Percentiles rank a stretch among this genome's conserved stretches.
Evolutionary conservation across 352 stramenopile species (phyloP).

Genomic region (Globisporangium cederbergense): DNA sequence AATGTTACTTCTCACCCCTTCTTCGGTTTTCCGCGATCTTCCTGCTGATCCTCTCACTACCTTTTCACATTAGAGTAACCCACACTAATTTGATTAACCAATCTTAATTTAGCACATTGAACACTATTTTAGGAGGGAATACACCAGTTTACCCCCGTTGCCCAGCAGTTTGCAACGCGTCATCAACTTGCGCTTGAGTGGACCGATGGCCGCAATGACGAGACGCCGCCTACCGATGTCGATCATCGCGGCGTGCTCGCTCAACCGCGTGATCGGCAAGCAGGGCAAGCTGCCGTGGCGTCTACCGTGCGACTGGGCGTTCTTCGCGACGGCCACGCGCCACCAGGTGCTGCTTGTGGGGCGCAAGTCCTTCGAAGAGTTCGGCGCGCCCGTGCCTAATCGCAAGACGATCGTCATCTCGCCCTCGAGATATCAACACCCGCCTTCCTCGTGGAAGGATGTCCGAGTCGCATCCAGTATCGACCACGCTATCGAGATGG

Average conservation of each 20-base stretch:
- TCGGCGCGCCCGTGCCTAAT: conserved; percentile 36
- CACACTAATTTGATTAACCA: too few relatives aligned
- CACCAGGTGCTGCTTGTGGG: conserved; percentile 64
- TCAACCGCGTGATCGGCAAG: conserved; percentile 66
- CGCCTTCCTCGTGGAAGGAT: conserved; percentile 15
- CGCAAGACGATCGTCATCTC: conserved; percentile 66
- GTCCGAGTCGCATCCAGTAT: conserved; percentile 37
- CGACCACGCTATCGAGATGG: conserved; percentile 40
- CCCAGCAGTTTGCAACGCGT: neutral
- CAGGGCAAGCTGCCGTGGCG: conserved; percentile 53
- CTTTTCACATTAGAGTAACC: too few relatives aligned
- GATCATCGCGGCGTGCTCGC: conserved; percentile 63
- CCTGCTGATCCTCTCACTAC: too few relatives aligned
- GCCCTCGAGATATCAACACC: conserved; percentile 10
- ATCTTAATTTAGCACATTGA: neutral
- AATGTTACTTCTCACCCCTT: too few relatives aligned
- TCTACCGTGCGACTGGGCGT: conserved; percentile 65
- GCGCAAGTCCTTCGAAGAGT: conserved; percentile 55
- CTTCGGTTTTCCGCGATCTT: too few relatives aligned
- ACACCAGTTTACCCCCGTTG: neutral
- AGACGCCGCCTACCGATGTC: conserved; percentile 33
- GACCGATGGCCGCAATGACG: neutral
- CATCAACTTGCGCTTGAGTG: neutral
- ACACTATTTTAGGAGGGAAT: neutral
- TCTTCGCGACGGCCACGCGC: conserved; percentile 52